Conservation (phyloP, 495 filamentous ascomycete genomes). For the Hypoxylon lienhwacheense region DNA sequence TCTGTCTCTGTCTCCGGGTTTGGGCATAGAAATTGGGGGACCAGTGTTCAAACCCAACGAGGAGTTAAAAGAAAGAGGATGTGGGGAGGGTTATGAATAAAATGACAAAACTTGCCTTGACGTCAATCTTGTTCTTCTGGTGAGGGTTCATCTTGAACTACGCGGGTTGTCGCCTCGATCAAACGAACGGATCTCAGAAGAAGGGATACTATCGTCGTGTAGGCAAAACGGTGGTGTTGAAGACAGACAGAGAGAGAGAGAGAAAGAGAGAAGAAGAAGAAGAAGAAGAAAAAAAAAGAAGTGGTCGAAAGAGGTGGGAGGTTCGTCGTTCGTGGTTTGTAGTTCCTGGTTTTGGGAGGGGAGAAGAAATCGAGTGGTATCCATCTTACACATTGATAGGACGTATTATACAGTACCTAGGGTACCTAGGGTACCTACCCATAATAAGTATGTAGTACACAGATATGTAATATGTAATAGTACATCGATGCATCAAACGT, state of each 20-base stretch:
- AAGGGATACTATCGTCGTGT: constrained; percentile 10
- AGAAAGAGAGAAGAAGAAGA: constrained; percentile 18
- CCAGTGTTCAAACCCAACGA: constrained; percentile 21
- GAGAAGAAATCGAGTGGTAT: constrained; percentile 15
- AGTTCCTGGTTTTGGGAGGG: constrained; percentile 21
- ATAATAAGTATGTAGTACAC: too few relatives aligned
- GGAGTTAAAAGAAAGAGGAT: constrained; percentile 1
- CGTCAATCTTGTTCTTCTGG: constrained; percentile 95
- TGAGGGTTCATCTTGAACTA: constrained; percentile 80
- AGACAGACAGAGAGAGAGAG: constrained; percentile 13
- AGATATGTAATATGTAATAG: too few relatives aligned
- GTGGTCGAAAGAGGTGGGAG: constrained; percentile 18
- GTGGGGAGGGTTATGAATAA: constrained; percentile 7
- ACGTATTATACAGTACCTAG: constrained; percentile 4
- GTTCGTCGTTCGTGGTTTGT: constrained; percentile 15
- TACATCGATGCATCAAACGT: too few relatives aligned
- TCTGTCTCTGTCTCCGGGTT: background rate
- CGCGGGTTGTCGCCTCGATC: constrained; percentile 12
- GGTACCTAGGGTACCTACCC: background rate
- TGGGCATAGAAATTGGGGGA: constrained; percentile 9
- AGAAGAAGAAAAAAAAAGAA: constrained; percentile 11
- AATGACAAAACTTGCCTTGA: constrained; percentile 67
- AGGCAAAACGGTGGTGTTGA: constrained; percentile 12
- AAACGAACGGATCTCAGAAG: constrained; percentile 14
- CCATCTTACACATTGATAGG: too few relatives aligned